Evolutionary conservation across 352 stramenopile genomes (phyloP).

Genomic region (Pythium vanterpoolii): DNA sequence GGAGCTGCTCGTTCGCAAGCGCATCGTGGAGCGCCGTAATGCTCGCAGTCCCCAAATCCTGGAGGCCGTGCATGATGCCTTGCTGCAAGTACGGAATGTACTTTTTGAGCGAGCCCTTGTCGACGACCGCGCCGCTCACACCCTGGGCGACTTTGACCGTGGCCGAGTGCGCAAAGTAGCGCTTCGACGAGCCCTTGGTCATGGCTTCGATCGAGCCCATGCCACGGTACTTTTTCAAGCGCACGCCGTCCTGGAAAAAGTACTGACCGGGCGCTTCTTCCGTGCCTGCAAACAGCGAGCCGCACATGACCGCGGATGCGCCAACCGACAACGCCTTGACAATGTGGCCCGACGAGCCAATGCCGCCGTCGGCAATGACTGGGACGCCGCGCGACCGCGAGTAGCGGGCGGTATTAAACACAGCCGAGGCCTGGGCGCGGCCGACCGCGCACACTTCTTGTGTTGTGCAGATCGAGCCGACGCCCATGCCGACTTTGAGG

Average conservation of each 20-base stretch:
- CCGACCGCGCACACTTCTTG: constrained; percentile 99
- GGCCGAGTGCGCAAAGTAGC: constrained; percentile 88
- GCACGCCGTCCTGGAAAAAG: constrained; percentile 99
- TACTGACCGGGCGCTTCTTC: constrained; percentile 99
- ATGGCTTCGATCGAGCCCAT: constrained; percentile 99
- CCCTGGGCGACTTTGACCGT: constrained; percentile 99
- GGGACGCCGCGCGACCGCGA: constrained; percentile 96
- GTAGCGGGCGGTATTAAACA: constrained; percentile 98
- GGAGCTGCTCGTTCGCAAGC: constrained; percentile 80
- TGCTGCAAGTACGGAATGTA: constrained; percentile 99
- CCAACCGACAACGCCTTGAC: constrained; percentile 98
- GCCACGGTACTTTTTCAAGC: constrained; percentile 99
- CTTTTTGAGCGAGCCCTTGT: constrained; percentile 98
- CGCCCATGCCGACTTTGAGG: constrained; percentile 99
- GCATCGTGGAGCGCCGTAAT: constrained; percentile 85
- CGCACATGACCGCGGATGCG: constrained; percentile 99
- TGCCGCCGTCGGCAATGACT: constrained; percentile 98
- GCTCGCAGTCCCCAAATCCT: constrained; percentile 95
- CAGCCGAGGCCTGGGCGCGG: constrained; percentile 96
- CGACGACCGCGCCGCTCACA: constrained; percentile 97
- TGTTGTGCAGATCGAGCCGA: constrained; percentile 99
- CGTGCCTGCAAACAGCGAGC: constrained; percentile 98
- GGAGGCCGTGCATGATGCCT: constrained; percentile 97
- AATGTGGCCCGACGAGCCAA: constrained; percentile 98
- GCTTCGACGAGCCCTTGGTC: constrained; percentile 94